Conservation (phyloP, 495 filamentous ascomycete genomes). For the Entonaema liquescens region DNA sequence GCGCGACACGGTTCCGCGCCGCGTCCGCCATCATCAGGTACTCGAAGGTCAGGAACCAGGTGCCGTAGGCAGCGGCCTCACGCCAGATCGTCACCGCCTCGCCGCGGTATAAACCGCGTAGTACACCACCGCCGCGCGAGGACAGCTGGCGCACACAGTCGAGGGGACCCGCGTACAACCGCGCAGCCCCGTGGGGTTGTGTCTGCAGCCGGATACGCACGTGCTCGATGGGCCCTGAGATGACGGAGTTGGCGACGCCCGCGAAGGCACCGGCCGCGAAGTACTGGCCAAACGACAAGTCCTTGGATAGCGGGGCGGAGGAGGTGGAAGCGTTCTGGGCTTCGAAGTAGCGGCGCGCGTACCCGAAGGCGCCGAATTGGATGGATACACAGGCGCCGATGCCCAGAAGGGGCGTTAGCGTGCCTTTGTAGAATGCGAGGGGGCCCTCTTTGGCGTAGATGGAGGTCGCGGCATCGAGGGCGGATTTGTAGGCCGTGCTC, state of each 20-base stretch:
- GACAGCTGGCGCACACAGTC: conserved; percentile 90
- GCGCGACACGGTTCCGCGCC: conserved; percentile 72
- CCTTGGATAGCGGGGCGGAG: conserved; percentile 49
- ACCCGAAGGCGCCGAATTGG: conserved; percentile 98
- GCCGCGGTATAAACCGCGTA: conserved; percentile 84
- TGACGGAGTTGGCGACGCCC: conserved; percentile 85
- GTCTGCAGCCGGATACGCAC: conserved; percentile 97
- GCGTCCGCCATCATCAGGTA: conserved; percentile 93
- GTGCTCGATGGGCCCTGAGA: conserved; percentile 95
- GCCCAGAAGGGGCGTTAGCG: conserved; percentile 92
- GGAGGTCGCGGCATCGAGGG: conserved; percentile 78
- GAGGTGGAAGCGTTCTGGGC: conserved; percentile 65
- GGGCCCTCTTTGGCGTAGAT: conserved; percentile 91
- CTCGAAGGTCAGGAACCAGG: conserved; percentile 96
- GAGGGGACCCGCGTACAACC: conserved; percentile 83
- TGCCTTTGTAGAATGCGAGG: conserved; percentile 96
- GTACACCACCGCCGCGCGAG: conserved; percentile 66
- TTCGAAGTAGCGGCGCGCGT: conserved; percentile 86
- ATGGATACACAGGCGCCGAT: conserved; percentile 98
- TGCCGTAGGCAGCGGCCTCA: conserved; percentile 93
- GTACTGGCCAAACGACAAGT: conserved; percentile 83
- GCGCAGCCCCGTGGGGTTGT: conserved; percentile 83
- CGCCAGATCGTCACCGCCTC: conserved; percentile 84
- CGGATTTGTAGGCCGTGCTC: conserved; percentile 77
- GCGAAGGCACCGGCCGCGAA: conserved; percentile 91